A percentile compares a stretch with the other conserved stretches of the same genome.
Evolutionary conservation across 2,329 filamentous ascomycete species (phyloP).

Genomic region (Teratosphaeria zuluensis): DNA sequence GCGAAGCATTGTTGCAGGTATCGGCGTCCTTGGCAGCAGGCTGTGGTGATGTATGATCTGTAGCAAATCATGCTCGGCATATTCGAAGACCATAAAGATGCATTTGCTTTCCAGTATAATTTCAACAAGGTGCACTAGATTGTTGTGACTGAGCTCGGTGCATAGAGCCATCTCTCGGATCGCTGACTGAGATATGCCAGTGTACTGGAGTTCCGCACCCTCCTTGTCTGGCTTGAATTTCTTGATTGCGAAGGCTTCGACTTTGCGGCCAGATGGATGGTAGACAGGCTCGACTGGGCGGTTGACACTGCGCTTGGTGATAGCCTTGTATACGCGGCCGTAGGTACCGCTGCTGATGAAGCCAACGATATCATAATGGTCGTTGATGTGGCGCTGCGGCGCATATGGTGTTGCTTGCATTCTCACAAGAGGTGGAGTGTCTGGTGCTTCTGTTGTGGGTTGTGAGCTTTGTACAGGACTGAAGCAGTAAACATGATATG

Average conservation of each 20-base stretch:
- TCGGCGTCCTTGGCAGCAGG: slow-evolving; percentile 75
- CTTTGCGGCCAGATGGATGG: slow-evolving; percentile 22
- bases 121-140: slow-evolving; percentile 84
- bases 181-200: slow-evolving; percentile 92
- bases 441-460: slow-evolving; percentile 14
- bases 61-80: slow-evolving; percentile 90
- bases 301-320: slow-evolving; percentile 67
- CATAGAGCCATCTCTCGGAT: slow-evolving; percentile 97
- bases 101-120: slow-evolving; percentile 98
- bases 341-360: slow-evolving; percentile 99
- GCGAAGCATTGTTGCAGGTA: slow-evolving; percentile 79
- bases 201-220: slow-evolving; percentile 82
- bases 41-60: slow-evolving; percentile 99
- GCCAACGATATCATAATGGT: slow-evolving; percentile 91
- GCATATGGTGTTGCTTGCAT: slow-evolving; percentile 39
- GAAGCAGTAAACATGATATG: neutral
- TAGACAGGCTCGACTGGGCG: slow-evolving; percentile 13
- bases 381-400: slow-evolving; percentile 75
- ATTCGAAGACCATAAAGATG: slow-evolving; percentile 99
- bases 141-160: slow-evolving; percentile 78
- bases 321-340: slow-evolving; percentile 93
- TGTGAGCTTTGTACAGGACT: neutral
- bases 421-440: slow-evolving; percentile 21
- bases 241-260: slow-evolving; percentile 92
- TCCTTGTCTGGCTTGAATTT: slow-evolving; percentile 99